phyloP scores from a whole-genome alignment of 768 basidiomycete species.

The Coprinopsis marcescibilis region DNA sequence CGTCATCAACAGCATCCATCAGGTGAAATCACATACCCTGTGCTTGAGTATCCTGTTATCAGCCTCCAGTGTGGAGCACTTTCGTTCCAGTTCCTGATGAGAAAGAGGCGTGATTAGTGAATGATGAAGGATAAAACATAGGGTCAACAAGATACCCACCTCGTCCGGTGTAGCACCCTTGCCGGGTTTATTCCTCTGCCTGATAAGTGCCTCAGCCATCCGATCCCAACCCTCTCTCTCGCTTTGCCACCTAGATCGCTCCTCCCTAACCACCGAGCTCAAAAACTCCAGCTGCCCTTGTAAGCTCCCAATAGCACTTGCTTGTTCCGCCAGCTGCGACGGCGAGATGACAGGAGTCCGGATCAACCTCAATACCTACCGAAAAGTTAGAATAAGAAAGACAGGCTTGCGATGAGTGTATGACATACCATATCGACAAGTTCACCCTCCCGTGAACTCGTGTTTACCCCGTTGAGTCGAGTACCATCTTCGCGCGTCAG shows the following conservation, averaged over 20 bases:
- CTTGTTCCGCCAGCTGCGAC: conserved; percentile 51
- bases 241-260: conserved; percentile 53
- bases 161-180: conserved; percentile 32
- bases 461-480: conserved; percentile 11
- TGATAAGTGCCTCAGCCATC: conserved; percentile 60
- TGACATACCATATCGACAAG: conserved; percentile 51
- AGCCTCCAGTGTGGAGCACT: conserved; percentile 42
- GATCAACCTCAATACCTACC: conserved; percentile 46
- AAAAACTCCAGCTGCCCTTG: conserved; percentile 55
- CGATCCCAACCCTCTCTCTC: conserved; percentile 63
- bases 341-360: conserved; percentile 30
- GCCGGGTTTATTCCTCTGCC: conserved; percentile 37
- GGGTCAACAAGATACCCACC: conserved; percentile 25
- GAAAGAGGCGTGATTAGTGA: too few relatives aligned
- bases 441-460: conserved; percentile 42
- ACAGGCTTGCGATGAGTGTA: conserved; percentile 10
- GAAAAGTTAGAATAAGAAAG: not conserved
- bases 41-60: conserved; percentile 59
- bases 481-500: conserved; percentile 12
- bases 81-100: conserved; percentile 55
- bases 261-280: conserved; percentile 45
- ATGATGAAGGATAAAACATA: conserved; percentile 9
- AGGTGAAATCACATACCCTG: conserved; percentile 52
- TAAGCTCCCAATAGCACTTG: conserved; percentile 52
- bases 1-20: conserved; percentile 1